Evolutionary conservation across 345 rosid species (phyloP).

Genomic region (Heritiera littoralis): DNA sequence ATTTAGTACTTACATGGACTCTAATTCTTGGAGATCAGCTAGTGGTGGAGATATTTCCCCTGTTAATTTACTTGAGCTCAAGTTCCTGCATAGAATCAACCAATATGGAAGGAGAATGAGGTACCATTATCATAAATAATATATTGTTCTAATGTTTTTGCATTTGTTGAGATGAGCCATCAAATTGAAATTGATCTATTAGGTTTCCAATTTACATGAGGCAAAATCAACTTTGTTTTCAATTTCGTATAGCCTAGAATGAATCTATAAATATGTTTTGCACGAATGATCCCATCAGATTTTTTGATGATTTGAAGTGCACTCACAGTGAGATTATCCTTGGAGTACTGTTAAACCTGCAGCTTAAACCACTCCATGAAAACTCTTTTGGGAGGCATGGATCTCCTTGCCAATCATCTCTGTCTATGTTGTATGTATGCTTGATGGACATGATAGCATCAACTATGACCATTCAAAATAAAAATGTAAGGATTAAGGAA

Average conservation of each 20-base stretch:
- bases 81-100: slow-evolving; percentile 24
- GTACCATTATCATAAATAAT: neutral
- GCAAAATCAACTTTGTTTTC: neutral
- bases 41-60: slow-evolving; percentile 29
- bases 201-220: neutral
- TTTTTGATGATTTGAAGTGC: neutral
- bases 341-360: slow-evolving; percentile 20
- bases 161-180: neutral
- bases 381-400: slow-evolving; percentile 27
- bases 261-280: neutral
- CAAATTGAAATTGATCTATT: neutral
- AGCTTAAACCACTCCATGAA: slow-evolving; percentile 32
- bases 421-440: slow-evolving; percentile 15
- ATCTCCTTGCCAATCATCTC: slow-evolving; percentile 37
- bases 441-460: slow-evolving; percentile 22
- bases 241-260: neutral
- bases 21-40: slow-evolving; percentile 22
- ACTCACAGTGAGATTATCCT: slow-evolving; percentile 44
- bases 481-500: neutral
- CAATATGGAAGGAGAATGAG: neutral
- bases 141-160: neutral
- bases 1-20: slow-evolving; percentile 30
- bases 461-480: neutral
- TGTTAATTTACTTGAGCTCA: slow-evolving; percentile 34
- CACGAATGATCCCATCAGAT: neutral